Base-by-base conservation (phyloP, 306 rosid species). In the Erythrophleum fordii region DNA sequence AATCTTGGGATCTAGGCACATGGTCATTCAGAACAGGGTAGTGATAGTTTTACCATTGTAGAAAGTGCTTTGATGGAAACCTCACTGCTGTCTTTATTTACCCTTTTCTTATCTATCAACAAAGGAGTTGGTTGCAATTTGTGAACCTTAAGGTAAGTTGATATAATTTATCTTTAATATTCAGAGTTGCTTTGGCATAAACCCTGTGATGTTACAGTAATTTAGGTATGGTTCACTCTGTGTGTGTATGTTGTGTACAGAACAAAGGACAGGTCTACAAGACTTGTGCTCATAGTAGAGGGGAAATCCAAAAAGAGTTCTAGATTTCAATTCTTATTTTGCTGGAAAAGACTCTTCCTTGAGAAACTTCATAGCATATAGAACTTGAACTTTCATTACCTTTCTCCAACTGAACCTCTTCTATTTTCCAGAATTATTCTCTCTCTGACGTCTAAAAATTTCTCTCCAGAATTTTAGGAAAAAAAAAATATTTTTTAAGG, bases 51-150 rank as follows among this genome's bases (percentile, higher is more conserved):
- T 44, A 42, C 58, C 69, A 17, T 52, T 8, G 22, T 55, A 45
- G 62, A 49, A 67, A 37, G 22, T 64, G 53, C 67, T 66, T 51
- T 77, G 67, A 52, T 52, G 67, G 56, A 77, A 52, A 53, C 37
- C 29, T 26, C 16, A 11, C 18, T 14, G n/a, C 39, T 69, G 51
- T 69, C 48, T 26, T 25, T 56, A 12, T 31, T 10, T 41, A 17
- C 75, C 23, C 41, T 68, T 69, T 52, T 26, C 18, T 26, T 42
- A 69, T 78, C 11, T 18, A 68, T 55, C 17, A 26, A 25, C 31
- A 28, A 69, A 41, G 48, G 22, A 78, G 76, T 55, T 42, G 58
- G 66, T 37, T 31, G 64, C 13, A 35, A 51, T 64, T 13, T 8
- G 55, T 51, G 18, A 77, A 39, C 13, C 14, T 52, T 20, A 12